Evolutionary conservation across 805 yeast species (phyloP), one percentile per base, ranked within the genome.

Genomic region (Ogataea sp.): DNA sequence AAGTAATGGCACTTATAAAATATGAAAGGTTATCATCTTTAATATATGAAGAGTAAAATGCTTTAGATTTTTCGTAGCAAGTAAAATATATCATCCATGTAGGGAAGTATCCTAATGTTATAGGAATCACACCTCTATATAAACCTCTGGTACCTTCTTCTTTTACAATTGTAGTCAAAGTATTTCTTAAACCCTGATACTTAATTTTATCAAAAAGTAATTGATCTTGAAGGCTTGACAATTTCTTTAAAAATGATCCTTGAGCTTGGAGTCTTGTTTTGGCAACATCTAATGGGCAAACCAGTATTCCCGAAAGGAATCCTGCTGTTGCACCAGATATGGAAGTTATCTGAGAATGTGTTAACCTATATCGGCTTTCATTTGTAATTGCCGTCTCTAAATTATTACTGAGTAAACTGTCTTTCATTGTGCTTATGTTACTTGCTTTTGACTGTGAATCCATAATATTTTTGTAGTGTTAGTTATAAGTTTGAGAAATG

Each of bases 81-180:
- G 90, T 73, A 62, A 93, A 93, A 58, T 93, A 93, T 35, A 93
- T 84, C 70, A 88, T 88, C 98, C 98, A 93, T 0, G 97, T 87
- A 14, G 98, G 98, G 51, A 93, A 78, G 60, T 93, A 93, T 0
- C 98, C 98, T 37, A 90, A 61, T 1, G 90, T 73, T 30, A 90
- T 87, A n/a, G 98, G 97, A 2, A 82, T 82, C 20, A 93, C 63
- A 4, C 98, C 98, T 44, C 95, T 67, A 57, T 93, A 93, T 13
- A 93, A 67, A 0, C 97, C 97, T 31, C 75, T 61, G 1, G 78
- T 50, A 9, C 97, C 96, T 62, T 89, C 97, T 40, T 88, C 90
- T 29, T 61, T 58, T 42, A 76, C 62, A 16, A 90, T 89, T 2
- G 80, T 70, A 20, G 64, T 54, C 55, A 88, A 62, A 0, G 95